phyloP scores from a whole-genome alignment of 345 rosid genomes.

The Aethionema arabicum region DNA sequence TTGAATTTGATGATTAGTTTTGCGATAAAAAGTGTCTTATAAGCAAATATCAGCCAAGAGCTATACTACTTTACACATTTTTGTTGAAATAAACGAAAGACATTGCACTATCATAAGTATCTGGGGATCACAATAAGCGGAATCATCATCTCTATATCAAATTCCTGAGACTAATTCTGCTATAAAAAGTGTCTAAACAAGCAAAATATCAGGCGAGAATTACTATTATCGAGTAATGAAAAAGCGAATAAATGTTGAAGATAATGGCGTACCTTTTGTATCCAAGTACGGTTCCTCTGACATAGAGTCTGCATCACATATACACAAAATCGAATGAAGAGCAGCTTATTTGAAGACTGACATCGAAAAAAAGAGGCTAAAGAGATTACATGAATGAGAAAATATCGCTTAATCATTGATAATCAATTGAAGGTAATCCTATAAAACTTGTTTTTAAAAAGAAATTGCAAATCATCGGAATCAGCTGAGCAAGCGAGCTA shows the following conservation, averaged over 20 bases:
- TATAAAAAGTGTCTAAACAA: background rate
- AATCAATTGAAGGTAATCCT: too few species aligned
- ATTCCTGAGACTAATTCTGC: background rate
- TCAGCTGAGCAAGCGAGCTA: background rate
- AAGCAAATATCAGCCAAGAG: too few species aligned
- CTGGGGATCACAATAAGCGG: background rate
- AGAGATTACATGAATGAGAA: too few species aligned
- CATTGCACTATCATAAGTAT: background rate
- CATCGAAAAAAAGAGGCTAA: too few species aligned
- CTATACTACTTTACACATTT: too few species aligned
- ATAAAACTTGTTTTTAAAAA: too few species aligned
- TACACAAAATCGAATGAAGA: slow-evolving; percentile 1
- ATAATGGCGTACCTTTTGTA: slow-evolving; percentile 56
- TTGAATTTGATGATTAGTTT: too few species aligned
- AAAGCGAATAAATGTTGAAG: background rate
- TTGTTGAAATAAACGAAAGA: background rate
- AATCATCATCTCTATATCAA: background rate
- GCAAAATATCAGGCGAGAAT: background rate
- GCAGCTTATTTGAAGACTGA: background rate
- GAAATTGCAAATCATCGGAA: background rate
- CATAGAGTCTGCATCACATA: slow-evolving; percentile 60
- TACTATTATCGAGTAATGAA: background rate
- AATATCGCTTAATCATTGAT: too few species aligned
- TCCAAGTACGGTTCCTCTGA: slow-evolving; percentile 72
- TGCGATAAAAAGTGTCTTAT: too few species aligned